Conservation (phyloP, 768 basidiomycete genomes). For the Strobilomyces confusus region DNA sequence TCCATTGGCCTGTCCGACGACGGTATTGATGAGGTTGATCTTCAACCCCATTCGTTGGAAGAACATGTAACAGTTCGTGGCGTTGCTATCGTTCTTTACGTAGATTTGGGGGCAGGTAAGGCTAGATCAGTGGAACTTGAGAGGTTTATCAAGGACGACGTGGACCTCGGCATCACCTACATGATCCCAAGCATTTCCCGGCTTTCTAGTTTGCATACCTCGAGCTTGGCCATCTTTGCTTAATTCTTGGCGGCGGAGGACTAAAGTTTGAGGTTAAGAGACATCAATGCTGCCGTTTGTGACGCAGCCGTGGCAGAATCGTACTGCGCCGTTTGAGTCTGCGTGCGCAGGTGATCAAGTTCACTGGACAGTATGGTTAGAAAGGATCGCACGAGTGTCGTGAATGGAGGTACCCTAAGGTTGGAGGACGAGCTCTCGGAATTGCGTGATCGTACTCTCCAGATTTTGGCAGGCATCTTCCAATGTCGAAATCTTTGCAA, state of each 20-base stretch:
- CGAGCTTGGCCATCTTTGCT: slow-evolving; percentile 83
- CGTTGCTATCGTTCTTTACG: slow-evolving; percentile 83
- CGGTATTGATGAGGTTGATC: slow-evolving; percentile 77
- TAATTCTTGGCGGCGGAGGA: slow-evolving; percentile 89
- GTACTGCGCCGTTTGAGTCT: slow-evolving; percentile 79
- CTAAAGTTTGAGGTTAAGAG: slow-evolving; percentile 91
- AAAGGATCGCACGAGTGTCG: slow-evolving; percentile 6
- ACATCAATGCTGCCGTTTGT: slow-evolving; percentile 91
- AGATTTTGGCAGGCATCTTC: slow-evolving; percentile 83
- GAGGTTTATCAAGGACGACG: not conserved
- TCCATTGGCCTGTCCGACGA: slow-evolving; percentile 78
- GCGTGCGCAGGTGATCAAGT: slow-evolving; percentile 74
- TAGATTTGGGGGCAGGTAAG: slow-evolving; percentile 91
- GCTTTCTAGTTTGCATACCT: slow-evolving; percentile 79
- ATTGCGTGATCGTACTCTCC: slow-evolving; percentile 84
- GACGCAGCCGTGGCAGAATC: slow-evolving; percentile 81
- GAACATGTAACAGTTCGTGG: slow-evolving; percentile 87
- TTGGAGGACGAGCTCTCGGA: slow-evolving; percentile 85
- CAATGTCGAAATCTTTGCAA: slow-evolving; percentile 54
- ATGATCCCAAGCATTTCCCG: slow-evolving; percentile 78
- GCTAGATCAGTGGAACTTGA: slow-evolving; percentile 40
- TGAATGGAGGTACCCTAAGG: slow-evolving; percentile 59
- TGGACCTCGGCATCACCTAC: slow-evolving; percentile 46
- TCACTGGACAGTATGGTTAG: slow-evolving; percentile 51
- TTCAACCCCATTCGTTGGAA: slow-evolving; percentile 89